These are phyloP conservation scores for Trichomonascus vanleenenianus DNA, from an alignment of 805 yeast genomes.

Conservation along the genomic window DNA sequence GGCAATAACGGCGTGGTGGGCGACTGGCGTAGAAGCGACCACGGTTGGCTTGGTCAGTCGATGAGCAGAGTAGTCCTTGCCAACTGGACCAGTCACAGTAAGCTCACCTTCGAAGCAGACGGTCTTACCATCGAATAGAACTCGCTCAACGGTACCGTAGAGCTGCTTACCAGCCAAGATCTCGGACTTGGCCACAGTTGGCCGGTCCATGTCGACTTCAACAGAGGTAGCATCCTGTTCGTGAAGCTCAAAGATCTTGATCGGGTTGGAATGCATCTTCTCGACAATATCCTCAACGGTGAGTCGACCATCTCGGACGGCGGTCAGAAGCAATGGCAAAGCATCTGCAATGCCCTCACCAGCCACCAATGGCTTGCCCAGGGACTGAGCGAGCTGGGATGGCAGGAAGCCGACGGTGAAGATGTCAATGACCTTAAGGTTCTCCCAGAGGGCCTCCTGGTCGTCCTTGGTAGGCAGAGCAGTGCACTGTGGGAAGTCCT, in stretches of 20 bases:
- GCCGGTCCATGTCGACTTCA: conserved; percentile 78
- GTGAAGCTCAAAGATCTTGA: conserved; percentile 72
- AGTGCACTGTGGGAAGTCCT: conserved; percentile 58
- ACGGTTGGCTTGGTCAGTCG: not conserved
- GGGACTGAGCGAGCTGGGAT: conserved; percentile 56
- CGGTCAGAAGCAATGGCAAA: conserved; percentile 72
- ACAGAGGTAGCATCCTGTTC: conserved; percentile 64
- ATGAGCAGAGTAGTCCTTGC: conserved; percentile 42
- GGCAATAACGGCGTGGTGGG: conserved; percentile 4
- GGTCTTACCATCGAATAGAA: conserved; percentile 67
- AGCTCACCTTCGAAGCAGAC: conserved; percentile 79
- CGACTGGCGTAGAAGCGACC: conserved; percentile 12
- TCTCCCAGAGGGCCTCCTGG: conserved; percentile 75
- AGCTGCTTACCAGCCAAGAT: conserved; percentile 46
- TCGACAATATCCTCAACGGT: conserved; percentile 63
- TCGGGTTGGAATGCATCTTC: conserved; percentile 76
- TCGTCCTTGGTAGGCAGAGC: conserved; percentile 77
- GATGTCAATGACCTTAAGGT: conserved; percentile 66
- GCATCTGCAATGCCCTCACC: conserved; percentile 78
- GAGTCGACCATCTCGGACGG: conserved; percentile 65
- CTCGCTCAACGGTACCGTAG: conserved; percentile 85
- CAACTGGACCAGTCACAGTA: conserved; percentile 51
- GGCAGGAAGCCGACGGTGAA: conserved; percentile 83
- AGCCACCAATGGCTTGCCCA: conserved; percentile 51
- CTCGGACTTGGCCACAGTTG: conserved; percentile 36